Percentiles rank a stretch among this genome's conserved stretches.
These are phyloP conservation scores for Trichophaea hybrida DNA, from an alignment of 2,329 filamentous ascomycete genomes.

Conservation along the genomic window DNA sequence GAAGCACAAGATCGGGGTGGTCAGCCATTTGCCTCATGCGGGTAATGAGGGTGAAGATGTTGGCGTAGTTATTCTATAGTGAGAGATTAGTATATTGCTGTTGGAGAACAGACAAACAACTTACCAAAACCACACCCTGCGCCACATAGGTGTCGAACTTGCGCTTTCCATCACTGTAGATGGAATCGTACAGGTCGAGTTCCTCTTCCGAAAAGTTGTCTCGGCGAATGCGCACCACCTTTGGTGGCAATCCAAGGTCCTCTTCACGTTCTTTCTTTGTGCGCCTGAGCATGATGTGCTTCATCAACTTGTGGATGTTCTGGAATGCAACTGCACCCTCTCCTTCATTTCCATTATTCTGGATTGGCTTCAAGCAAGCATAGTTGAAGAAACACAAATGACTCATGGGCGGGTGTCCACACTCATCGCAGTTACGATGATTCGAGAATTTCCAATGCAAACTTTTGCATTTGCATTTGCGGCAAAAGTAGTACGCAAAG, in stretches of 20 bases:
- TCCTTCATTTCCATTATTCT: conserved; percentile 45
- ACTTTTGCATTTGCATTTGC: conserved; percentile 63
- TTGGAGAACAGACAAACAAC: conserved; percentile 14
- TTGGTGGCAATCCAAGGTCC: conserved; percentile 90
- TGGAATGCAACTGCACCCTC: conserved; percentile 55
- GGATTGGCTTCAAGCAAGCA: conserved; percentile 76
- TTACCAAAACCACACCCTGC: conserved; percentile 64
- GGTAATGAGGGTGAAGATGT: conserved; percentile 98
- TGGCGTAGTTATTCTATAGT: conserved; percentile 72
- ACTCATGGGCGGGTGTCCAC: conserved; percentile 24
- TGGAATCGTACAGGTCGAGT: conserved; percentile 84
- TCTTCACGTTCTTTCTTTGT: conserved; percentile 88
- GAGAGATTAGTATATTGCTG: background rate
- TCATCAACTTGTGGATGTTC: conserved; percentile 77
- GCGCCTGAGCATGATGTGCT: conserved; percentile 87
- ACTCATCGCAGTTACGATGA: conserved; percentile 22
- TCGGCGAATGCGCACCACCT: conserved; percentile 79
- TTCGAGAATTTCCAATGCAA: conserved; percentile 54
- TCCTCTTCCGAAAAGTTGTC: conserved; percentile 96
- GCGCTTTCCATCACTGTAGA: conserved; percentile 81
- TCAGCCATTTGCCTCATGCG: conserved; percentile 98
- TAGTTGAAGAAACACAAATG: conserved; percentile 72
- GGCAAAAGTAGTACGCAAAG: conserved; percentile 90
- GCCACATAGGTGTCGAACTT: conserved; percentile 94
- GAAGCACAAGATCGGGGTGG: conserved; percentile 84